These are phyloP conservation scores for Populus ilicifolia DNA, from an alignment of 345 rosid genomes.

Conservation along the genomic window DNA sequence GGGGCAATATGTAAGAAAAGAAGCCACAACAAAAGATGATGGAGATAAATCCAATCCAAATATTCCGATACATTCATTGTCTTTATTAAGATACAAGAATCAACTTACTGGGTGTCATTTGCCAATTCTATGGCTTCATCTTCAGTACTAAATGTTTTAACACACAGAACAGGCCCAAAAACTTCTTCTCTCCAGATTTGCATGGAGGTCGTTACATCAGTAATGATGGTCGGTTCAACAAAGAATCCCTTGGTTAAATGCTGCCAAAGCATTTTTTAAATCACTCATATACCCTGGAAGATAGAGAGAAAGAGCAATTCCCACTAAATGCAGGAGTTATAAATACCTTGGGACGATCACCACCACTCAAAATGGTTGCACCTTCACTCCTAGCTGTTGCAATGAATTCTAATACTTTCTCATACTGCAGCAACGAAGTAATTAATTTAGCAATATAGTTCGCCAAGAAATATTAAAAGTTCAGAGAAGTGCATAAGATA, in stretches of 20 bases:
- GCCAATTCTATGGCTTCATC: slow-evolving; percentile 95
- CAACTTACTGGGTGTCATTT: slow-evolving; percentile 82
- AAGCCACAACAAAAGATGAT: not conserved
- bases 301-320: slow-evolving; percentile 5
- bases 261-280: slow-evolving; percentile 37
- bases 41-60: slow-evolving; percentile 4
- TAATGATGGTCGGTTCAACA: slow-evolving; percentile 73
- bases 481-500: not conserved
- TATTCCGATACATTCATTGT: not conserved
- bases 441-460: not conserved
- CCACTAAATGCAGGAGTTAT: slow-evolving; percentile 4
- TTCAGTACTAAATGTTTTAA: slow-evolving; percentile 81
- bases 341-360: slow-evolving; percentile 72
- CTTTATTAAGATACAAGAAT: not conserved
- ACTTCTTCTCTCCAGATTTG: slow-evolving; percentile 99
- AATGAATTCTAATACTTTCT: slow-evolving; percentile 66
- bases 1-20: not conserved
- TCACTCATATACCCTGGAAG: slow-evolving; percentile 11
- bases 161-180: slow-evolving; percentile 92
- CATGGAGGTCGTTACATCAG: slow-evolving; percentile 80
- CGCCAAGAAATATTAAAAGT: not conserved
- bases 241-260: slow-evolving; percentile 79
- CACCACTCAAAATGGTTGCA: slow-evolving; percentile 78
- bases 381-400: slow-evolving; percentile 88
- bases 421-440: slow-evolving; percentile 51